phyloP scores from a whole-genome alignment of 2,329 filamentous ascomycete species.

The Talaromyces pinophilus region DNA sequence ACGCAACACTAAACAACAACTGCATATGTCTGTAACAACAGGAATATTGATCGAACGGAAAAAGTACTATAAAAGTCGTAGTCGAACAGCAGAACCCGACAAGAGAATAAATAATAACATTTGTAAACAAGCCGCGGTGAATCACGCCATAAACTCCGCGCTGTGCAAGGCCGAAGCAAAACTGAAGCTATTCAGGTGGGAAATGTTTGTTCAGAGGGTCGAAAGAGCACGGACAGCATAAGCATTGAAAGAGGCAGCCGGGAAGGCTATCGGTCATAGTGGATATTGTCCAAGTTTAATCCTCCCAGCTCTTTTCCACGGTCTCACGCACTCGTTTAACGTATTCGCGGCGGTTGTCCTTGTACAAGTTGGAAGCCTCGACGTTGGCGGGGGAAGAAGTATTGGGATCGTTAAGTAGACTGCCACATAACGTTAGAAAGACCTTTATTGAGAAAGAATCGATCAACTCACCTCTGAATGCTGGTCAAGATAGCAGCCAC shows the following conservation, averaged over 20 bases:
- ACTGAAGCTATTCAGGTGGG: conserved; percentile 6
- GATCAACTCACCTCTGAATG: conserved; percentile 77
- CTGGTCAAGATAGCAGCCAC: conserved; percentile 96
- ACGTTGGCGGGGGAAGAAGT: conserved; percentile 98
- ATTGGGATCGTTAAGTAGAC: conserved; percentile 95
- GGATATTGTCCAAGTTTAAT: conserved; percentile 51
- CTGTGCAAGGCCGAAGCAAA: conserved; percentile 38
- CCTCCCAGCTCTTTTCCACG: conserved; percentile 99
- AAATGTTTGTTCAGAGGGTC: neutral
- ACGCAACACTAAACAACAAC: neutral
- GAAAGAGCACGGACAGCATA: conserved; percentile 17
- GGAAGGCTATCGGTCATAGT: conserved; percentile 48
- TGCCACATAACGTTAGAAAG: conserved; percentile 39
- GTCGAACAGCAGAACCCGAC: conserved; percentile 7
- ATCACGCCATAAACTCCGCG: conserved; percentile 47
- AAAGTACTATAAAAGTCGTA: conserved; percentile 1
- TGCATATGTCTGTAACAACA: conserved; percentile 15
- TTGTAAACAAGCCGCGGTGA: conserved; percentile 27
- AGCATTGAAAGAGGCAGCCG: conserved; percentile 2
- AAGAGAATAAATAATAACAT: neutral
- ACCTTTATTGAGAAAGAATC: neutral
- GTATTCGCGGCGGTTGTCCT: conserved; percentile 96
- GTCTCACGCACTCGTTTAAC: conserved; percentile 93
- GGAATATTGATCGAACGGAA: neutral
- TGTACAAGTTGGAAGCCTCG: conserved; percentile 96